phyloP scores from a whole-genome alignment of 176 grass and related monocot genomes.

The Oryza nivara region DNA sequence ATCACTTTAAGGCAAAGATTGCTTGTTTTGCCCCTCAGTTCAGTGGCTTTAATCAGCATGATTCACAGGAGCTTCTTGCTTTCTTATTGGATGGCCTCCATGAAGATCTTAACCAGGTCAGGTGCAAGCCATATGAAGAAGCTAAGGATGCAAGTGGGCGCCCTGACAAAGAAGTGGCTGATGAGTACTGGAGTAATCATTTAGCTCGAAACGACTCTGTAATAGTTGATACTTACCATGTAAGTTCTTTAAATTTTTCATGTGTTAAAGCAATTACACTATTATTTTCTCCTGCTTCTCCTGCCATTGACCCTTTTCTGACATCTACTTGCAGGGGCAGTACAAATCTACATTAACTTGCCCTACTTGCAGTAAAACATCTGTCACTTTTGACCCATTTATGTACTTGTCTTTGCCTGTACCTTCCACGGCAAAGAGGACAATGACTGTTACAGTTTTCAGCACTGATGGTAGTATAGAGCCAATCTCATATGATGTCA shows the following conservation, averaged over 20 bases:
- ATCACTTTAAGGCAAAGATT: slow-evolving; percentile 86
- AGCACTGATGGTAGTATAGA: slow-evolving; percentile 74
- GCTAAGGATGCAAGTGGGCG: slow-evolving; percentile 85
- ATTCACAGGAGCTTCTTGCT: slow-evolving; percentile 98
- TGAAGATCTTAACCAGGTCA: slow-evolving; percentile 96
- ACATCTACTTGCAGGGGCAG: slow-evolving; percentile 76
- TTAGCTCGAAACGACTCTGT: slow-evolving; percentile 93
- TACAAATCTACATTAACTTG: slow-evolving; percentile 93
- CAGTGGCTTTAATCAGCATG: slow-evolving; percentile 97
- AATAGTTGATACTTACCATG: slow-evolving; percentile 93
- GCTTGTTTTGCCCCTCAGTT: slow-evolving; percentile 92
- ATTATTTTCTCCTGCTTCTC: slow-evolving; percentile 1
- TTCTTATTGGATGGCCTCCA: slow-evolving; percentile 98
- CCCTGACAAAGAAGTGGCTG: slow-evolving; percentile 82
- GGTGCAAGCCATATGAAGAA: slow-evolving; percentile 91
- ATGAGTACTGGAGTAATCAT: slow-evolving; percentile 98
- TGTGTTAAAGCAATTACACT: neutral
- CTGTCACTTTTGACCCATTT: slow-evolving; percentile 90
- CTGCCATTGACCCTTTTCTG: slow-evolving; percentile 41
- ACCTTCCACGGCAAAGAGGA: slow-evolving; percentile 72
- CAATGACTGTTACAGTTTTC: slow-evolving; percentile 86
- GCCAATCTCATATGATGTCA: slow-evolving; percentile 69
- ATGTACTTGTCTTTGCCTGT: slow-evolving; percentile 97
- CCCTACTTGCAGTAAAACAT: slow-evolving; percentile 76
- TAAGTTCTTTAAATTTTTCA: slow-evolving; percentile 48